Base-by-base conservation (phyloP, 1,139 yeast genomes). In the Ashbya aceris region DNA sequence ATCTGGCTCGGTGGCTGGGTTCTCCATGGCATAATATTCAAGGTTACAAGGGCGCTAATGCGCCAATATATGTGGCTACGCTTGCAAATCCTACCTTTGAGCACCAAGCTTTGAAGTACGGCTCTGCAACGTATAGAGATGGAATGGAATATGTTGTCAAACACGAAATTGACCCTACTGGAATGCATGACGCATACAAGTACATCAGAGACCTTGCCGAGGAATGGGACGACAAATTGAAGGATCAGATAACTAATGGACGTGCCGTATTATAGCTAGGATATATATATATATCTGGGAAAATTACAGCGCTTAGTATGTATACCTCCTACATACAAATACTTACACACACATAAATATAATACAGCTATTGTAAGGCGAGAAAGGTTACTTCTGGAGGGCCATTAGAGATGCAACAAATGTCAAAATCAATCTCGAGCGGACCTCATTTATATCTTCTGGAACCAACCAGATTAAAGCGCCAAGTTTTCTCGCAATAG, bases 401-500 rank as follows among this genome's bases (percentile, higher is more conserved):
- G 85, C 70, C 98, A 91, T 91, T 65, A 91, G 77, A 46, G 96
- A 84, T 45, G 96, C 98, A 46, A 91, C 86, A 63, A 91, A 91
- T 1, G 98, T 87, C 61, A 89, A 76, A 44, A 91, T 83, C 68
- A 91, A 79, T 64, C 97, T 79, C 40, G 95, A 73, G 68, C 98
- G 83, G 35, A 93, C 96, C 67, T 89, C 97, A 55, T 81, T 85
- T 57, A 91, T 91, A 69, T 91, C 99, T 66, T 91, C 99, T n/a
- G 99, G 99, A 27, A 91, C 96, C 56, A 91, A 74, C 96, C 97
- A 91, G 56, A 91, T 91, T 62, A 93, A 77, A 36, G 96, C 98
- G 46, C 99, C 99, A 53, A 91, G 70, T 66, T 93, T 91, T 74
- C 99, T 83, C 30, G 98, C 98, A 60, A 91, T 91, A 2, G 98